These are phyloP conservation scores for Dothistroma pini DNA, from an alignment of 2,329 filamentous ascomycete genomes.

Conservation along the genomic window DNA sequence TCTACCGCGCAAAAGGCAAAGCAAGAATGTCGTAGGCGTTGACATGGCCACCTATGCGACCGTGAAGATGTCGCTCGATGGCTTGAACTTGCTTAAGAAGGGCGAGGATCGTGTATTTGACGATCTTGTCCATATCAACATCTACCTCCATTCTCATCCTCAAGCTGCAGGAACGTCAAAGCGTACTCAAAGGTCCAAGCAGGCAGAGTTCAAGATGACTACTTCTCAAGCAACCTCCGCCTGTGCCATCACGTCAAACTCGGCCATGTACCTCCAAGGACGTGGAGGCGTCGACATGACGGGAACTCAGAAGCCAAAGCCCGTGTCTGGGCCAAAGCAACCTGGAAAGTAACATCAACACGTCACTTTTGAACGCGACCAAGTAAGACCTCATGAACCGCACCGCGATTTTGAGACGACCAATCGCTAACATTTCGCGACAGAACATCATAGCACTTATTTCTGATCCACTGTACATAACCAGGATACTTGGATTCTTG, in stretches of 20 bases:
- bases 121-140: background rate
- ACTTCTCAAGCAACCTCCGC: background rate
- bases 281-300: constrained; percentile 1
- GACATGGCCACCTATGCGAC: constrained; percentile 1
- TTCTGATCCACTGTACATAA: no score
- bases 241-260: background rate
- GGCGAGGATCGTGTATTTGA: background rate
- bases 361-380: no score
- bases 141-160: background rate
- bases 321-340: background rate
- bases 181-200: background rate
- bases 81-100: background rate
- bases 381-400: no score
- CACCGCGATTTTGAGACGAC: no score
- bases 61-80: constrained; percentile 2
- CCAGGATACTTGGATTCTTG: no score
- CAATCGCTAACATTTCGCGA: background rate
- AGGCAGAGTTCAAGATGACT: background rate
- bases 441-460: no score
- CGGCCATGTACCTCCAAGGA: background rate
- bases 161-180: background rate
- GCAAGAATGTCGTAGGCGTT: background rate
- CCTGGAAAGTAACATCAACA: background rate
- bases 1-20: constrained; percentile 1
- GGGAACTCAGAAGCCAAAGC: background rate